Base-by-base conservation (phyloP, 805 yeast genomes). In the Nakazawaea ernobii region DNA sequence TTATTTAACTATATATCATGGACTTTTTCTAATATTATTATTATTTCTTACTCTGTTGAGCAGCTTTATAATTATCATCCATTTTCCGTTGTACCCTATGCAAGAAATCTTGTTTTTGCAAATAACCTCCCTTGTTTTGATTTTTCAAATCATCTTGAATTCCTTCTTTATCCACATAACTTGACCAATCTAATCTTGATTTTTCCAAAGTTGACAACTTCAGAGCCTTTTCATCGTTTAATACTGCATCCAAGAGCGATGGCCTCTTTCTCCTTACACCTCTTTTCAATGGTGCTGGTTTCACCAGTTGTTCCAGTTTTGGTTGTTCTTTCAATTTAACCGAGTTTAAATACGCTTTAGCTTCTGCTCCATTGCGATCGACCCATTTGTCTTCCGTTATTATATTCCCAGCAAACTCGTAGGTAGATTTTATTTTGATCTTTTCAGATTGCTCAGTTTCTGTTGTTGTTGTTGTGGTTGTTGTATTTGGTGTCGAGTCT, bases 171-270 rank as follows among this genome's bases (percentile, higher is more conserved):
- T 92, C 97, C 29, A 94, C 97, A 66, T 86, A 90, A 41, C 86
- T 80, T 1, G 95, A 95, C 96, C 98, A 94, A 65, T 94, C 99
- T 43, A 94, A 71, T 52, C 95, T 73, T 1, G 96, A 86, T 65
- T 94, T 94, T 61, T 94, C 98, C 53, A 94, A 69, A 0, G 99
- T 94, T 24, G 95, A 86, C 52, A 94, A 71, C 61, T 89, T 92
- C 30, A 87, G 80, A 55, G 85, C 82, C 53, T 84, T 79, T 2
- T 86, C 73, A 9, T 82, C 75, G 39, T 79, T 69, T 40, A 89
- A 75, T 33, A 90, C 90, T 48, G 84, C 87, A 60, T 86, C 91
- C 7, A 90, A 67, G 29, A 88, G 66, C 26, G 92, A 82, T 3
- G 86, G 84, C 53, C 96, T 73, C 59, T 86, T 89, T 42, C 83